Evolutionary conservation across 306 rosid species (phyloP).

Genomic region (Trifolium fragiferum): DNA sequence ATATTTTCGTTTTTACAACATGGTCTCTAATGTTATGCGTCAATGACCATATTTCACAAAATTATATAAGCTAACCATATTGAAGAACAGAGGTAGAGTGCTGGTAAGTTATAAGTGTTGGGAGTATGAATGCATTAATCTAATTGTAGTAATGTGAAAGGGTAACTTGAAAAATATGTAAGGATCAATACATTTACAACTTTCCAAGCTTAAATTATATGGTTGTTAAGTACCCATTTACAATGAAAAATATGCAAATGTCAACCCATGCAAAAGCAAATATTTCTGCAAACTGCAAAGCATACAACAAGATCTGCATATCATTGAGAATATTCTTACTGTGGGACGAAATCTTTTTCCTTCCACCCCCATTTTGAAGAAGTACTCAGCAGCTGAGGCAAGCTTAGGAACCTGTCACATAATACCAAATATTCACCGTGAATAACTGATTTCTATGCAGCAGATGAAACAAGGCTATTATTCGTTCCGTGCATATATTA

Average conservation of each 20-base stretch:
- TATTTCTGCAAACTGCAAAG: slow-evolving; percentile 6
- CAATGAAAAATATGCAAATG: slow-evolving; percentile 29
- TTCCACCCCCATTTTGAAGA: slow-evolving; percentile 94
- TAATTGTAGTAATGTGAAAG: neutral
- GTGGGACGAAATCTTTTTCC: slow-evolving; percentile 98
- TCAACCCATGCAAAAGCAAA: slow-evolving; percentile 17
- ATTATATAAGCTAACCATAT: slow-evolving; percentile 1
- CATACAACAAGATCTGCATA: slow-evolving; percentile 6
- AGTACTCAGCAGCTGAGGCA: slow-evolving; percentile 93
- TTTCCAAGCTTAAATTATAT: slow-evolving; percentile 4
- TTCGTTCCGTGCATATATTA: slow-evolving; percentile 33
- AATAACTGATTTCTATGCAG: slow-evolving; percentile 32
- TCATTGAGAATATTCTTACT: slow-evolving; percentile 54
- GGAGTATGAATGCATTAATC: neutral
- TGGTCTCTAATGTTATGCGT: neutral
- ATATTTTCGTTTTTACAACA: slow-evolving; percentile 13
- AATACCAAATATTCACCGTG: slow-evolving; percentile 36
- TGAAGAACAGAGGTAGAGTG: slow-evolving; percentile 16
- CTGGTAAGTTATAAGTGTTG: too few relatives aligned
- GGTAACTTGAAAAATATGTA: slow-evolving; percentile 3
- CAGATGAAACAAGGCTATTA: neutral
- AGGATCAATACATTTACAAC: slow-evolving; percentile 12
- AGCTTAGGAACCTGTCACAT: slow-evolving; percentile 90
- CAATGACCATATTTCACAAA: slow-evolving; percentile 19
- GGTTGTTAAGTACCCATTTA: slow-evolving; percentile 11